Percentiles rank a stretch among this genome's conserved stretches.
phyloP scores from a whole-genome alignment of 2,329 filamentous ascomycete species.

The Shiraia sp. region DNA sequence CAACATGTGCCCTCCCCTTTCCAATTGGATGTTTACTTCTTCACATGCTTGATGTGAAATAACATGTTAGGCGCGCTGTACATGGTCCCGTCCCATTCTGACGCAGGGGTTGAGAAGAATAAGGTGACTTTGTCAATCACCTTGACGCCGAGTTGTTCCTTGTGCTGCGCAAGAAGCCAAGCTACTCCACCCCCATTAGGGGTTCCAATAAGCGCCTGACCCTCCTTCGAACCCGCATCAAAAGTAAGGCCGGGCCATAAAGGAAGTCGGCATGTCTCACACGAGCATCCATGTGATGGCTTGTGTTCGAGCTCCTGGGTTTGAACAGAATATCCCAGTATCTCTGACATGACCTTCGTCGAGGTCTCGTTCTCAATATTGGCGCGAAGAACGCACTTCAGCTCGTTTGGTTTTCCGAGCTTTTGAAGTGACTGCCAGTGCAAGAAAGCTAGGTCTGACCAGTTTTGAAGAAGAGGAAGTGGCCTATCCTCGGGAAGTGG shows the following conservation, averaged over 20 bases:
- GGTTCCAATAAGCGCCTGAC: constrained; percentile 7
- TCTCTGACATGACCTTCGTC: background rate
- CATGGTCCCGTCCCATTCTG: no score
- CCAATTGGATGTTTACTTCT: no score
- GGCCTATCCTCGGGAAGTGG: constrained; percentile 1
- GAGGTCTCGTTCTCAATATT: background rate
- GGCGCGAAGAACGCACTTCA: constrained; percentile 1
- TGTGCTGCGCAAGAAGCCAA: constrained; percentile 8
- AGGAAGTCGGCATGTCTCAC: background rate
- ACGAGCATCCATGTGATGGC: background rate
- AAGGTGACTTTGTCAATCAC: constrained; percentile 5
- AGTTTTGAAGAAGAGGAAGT: constrained; percentile 3
- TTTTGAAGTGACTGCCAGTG: constrained; percentile 1
- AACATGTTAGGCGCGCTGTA: background rate
- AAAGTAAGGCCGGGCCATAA: constrained; percentile 11
- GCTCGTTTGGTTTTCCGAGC: background rate
- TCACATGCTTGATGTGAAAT: constrained; percentile 1
- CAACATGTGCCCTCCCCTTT: background rate
- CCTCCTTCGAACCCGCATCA: constrained; percentile 7
- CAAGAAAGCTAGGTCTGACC: constrained; percentile 8
- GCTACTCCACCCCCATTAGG: constrained; percentile 12
- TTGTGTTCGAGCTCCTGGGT: no score
- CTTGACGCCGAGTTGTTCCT: constrained; percentile 9
- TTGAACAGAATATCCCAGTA: background rate
- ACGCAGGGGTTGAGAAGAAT: background rate